phyloP scores from a whole-genome alignment of 345 rosid species.

The Euphorbia tirucalli region DNA sequence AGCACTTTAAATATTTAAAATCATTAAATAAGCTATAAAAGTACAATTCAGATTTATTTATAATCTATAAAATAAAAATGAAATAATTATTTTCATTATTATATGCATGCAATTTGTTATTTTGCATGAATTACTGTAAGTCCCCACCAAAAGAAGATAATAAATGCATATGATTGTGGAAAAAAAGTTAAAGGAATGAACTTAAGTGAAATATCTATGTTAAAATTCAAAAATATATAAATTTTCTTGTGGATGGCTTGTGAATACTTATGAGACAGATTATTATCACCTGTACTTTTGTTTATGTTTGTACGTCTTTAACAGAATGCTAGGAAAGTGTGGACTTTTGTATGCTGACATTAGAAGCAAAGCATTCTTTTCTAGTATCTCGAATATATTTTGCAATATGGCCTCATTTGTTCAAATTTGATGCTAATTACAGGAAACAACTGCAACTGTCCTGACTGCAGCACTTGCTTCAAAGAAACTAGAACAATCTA shows the following conservation, averaged over 20 bases:
- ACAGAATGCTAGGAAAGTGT: not conserved
- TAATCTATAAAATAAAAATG: too few species aligned
- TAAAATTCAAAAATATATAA: not conserved
- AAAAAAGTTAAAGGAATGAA: not conserved
- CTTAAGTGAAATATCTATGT: not conserved
- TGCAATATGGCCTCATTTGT: not conserved
- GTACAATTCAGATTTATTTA: too few species aligned
- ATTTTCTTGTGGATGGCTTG: not conserved
- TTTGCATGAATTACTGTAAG: too few species aligned
- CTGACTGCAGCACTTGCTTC: slow-evolving; percentile 73
- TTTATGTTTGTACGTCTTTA: not conserved
- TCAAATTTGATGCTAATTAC: slow-evolving; percentile 20
- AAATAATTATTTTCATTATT: too few species aligned
- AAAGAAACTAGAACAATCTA: slow-evolving; percentile 47
- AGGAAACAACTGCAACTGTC: slow-evolving; percentile 81
- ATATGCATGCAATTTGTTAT: too few species aligned
- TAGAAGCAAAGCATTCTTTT: not conserved
- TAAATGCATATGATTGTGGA: not conserved
- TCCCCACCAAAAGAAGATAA: not conserved
- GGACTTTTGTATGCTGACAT: not conserved
- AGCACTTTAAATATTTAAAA: too few species aligned
- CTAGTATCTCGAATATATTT: not conserved
- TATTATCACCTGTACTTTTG: not conserved
- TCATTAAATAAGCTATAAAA: too few species aligned
- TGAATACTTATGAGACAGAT: not conserved